Evolutionary conservation across 768 basidiomycete species (phyloP).

Genomic region (Phylloporus arenicola): DNA sequence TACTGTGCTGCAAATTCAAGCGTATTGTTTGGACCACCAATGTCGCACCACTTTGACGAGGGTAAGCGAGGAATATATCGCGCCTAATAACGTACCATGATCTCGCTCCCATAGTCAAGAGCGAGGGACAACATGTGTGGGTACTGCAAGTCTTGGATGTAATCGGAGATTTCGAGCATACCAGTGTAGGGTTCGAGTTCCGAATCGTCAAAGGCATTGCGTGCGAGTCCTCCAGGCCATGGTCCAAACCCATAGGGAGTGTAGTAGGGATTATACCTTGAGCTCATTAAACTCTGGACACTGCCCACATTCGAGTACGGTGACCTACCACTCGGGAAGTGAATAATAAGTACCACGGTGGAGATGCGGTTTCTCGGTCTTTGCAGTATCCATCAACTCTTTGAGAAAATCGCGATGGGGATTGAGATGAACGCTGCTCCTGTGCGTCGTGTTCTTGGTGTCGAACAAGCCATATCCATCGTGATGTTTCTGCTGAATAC

Average conservation of each 20-base stretch:
- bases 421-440: conserved; percentile 44
- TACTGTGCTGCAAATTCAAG: conserved; percentile 41
- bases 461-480: conserved; percentile 57
- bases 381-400: conserved; percentile 48
- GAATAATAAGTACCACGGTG: conserved; percentile 57
- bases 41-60: conserved; percentile 48
- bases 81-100: conserved; percentile 39
- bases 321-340: conserved; percentile 46
- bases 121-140: conserved; percentile 50
- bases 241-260: conserved; percentile 42
- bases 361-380: conserved; percentile 43
- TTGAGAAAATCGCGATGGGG: conserved; percentile 48
- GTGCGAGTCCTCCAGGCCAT: conserved; percentile 54
- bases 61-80: conserved; percentile 6
- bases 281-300: not conserved
- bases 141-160: conserved; percentile 44
- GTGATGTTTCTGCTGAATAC: conserved; percentile 47
- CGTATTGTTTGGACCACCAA: conserved; percentile 46
- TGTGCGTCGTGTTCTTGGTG: conserved; percentile 46
- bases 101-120: conserved; percentile 44
- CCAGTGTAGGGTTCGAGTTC: conserved; percentile 53
- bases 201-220: conserved; percentile 43
- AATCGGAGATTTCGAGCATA: conserved; percentile 44
- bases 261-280: conserved; percentile 52
- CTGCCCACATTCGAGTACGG: not conserved